These are phyloP conservation scores for Schwanniomyces occidentalis DNA, from an alignment of 805 yeast species.

Conservation along the genomic window DNA sequence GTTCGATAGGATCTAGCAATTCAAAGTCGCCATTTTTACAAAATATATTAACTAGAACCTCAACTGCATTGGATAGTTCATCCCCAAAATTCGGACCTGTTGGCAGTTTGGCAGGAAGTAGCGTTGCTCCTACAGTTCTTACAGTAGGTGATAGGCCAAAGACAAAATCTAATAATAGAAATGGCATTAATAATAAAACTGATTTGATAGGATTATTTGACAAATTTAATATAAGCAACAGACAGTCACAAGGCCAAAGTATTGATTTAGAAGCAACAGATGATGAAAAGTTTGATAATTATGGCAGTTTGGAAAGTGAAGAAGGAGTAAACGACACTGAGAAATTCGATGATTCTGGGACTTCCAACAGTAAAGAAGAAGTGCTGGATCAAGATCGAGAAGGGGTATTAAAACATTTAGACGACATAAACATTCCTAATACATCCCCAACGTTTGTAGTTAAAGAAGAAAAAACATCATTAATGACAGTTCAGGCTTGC, in stretches of 20 bases:
- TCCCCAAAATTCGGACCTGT: constrained; percentile 9
- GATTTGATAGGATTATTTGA: constrained; percentile 36
- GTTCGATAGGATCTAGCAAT: constrained; percentile 4
- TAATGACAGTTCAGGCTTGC: constrained; percentile 23
- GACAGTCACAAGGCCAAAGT: constrained; percentile 9
- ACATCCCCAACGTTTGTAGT: not conserved
- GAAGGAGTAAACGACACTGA: not conserved
- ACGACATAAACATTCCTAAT: not conserved
- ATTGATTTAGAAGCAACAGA: constrained; percentile 6
- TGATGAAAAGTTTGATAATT: constrained; percentile 9
- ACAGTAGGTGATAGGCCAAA: constrained; percentile 15
- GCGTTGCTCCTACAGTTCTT: constrained; percentile 23
- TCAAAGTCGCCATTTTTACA: constrained; percentile 19
- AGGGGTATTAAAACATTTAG: too few relatives aligned
- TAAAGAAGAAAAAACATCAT: not conserved
- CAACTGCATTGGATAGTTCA: constrained; percentile 7
- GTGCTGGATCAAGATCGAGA: constrained; percentile 1
- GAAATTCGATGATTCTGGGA: not conserved
- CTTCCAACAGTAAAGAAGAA: constrained; percentile 3
- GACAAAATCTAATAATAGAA: not conserved
- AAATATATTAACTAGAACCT: constrained; percentile 12
- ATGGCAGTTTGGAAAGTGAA: constrained; percentile 4
- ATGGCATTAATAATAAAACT: constrained; percentile 6
- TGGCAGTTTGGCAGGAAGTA: constrained; percentile 12
- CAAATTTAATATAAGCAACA: constrained; percentile 28